phyloP scores from a whole-genome alignment of 2,329 filamentous ascomycete genomes.

The Leptographium flavum region DNA sequence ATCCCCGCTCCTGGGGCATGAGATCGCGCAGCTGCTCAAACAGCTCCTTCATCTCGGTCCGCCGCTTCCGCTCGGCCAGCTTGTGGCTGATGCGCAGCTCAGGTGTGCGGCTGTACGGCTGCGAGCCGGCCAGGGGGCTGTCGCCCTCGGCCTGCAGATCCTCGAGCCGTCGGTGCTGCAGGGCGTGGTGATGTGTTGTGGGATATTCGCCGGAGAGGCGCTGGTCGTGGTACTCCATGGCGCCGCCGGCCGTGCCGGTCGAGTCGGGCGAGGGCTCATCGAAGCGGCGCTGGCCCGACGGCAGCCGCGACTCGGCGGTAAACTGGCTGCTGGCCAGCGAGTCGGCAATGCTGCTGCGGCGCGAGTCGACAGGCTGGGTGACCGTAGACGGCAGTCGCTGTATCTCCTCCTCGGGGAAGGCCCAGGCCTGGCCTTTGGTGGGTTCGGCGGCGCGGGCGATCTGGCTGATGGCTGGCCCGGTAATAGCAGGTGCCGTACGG shows the following conservation, averaged over 20 bases:
- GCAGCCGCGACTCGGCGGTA: constrained; percentile 58
- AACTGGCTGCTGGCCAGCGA: constrained; percentile 70
- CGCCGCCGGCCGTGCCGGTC: constrained; percentile 45
- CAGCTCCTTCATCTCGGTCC: constrained; percentile 79
- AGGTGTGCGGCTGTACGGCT: constrained; percentile 71
- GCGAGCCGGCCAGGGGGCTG: constrained; percentile 37
- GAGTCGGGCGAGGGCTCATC: constrained; percentile 56
- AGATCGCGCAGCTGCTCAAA: constrained; percentile 69
- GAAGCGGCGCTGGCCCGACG: constrained; percentile 56
- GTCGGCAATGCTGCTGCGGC: constrained; percentile 62
- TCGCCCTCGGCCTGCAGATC: constrained; percentile 49
- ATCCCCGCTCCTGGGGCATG: constrained; percentile 66
- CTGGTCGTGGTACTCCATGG: constrained; percentile 27
- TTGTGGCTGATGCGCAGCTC: constrained; percentile 76
- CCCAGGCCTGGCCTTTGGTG: constrained; percentile 73
- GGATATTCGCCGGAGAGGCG: constrained; percentile 40
- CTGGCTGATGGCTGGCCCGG: constrained; percentile 49
- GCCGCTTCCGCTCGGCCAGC: constrained; percentile 66
- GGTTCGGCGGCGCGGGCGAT: constrained; percentile 62
- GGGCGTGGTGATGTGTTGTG: constrained; percentile 55
- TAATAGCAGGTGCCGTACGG: constrained; percentile 62
- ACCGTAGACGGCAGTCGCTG: constrained; percentile 33
- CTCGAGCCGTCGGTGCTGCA: constrained; percentile 59
- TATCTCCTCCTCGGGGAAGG: constrained; percentile 62
- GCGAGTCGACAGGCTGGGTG: constrained; percentile 41